Percentiles rank a stretch among this genome's conserved stretches.
phyloP scores from a whole-genome alignment of 805 yeast genomes.

The Kazachstania kunashirensis region DNA sequence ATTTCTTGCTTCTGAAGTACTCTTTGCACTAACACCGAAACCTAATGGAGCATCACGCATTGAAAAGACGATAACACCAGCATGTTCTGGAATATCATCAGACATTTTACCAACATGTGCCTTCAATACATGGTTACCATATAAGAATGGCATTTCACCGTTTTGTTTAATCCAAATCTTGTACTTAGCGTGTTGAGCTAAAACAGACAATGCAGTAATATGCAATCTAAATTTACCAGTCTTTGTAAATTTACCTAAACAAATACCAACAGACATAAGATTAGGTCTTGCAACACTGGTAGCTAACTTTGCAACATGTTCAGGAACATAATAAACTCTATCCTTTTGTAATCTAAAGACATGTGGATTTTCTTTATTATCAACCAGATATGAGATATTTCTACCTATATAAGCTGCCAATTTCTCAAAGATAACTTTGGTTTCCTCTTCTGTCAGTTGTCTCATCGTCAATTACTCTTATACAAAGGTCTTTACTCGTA shows the following conservation, averaged over 20 bases:
- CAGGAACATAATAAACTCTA: slow-evolving; percentile 87
- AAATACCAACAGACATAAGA: slow-evolving; percentile 85
- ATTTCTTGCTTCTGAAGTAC: slow-evolving; percentile 78
- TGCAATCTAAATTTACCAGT: slow-evolving; percentile 94
- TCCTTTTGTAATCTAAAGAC: slow-evolving; percentile 95
- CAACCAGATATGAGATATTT: slow-evolving; percentile 79
- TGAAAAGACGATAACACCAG: slow-evolving; percentile 84
- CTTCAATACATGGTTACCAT: slow-evolving; percentile 91
- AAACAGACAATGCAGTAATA: slow-evolving; percentile 75
- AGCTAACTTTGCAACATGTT: slow-evolving; percentile 73
- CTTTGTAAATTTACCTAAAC: slow-evolving; percentile 95
- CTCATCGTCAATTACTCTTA: slow-evolving; percentile 77
- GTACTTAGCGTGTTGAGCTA: slow-evolving; percentile 82
- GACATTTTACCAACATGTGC: slow-evolving; percentile 96
- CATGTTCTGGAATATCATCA: slow-evolving; percentile 96
- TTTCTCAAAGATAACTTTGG: slow-evolving; percentile 91
- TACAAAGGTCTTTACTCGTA: too few relatives aligned
- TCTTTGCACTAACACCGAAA: slow-evolving; percentile 88
- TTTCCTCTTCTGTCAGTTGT: slow-evolving; percentile 92
- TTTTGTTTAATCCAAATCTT: slow-evolving; percentile 94
- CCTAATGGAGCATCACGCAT: slow-evolving; percentile 93
- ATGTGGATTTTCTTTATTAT: slow-evolving; percentile 72
- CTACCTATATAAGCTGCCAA: slow-evolving; percentile 95
- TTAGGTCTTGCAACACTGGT: slow-evolving; percentile 83
- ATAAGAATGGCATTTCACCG: slow-evolving; percentile 97